Percentiles rank a stretch among this genome's conserved stretches.
These are phyloP conservation scores for Rhodomyrtus tomentosa DNA, from an alignment of 345 rosid genomes.

Conservation along the genomic window DNA sequence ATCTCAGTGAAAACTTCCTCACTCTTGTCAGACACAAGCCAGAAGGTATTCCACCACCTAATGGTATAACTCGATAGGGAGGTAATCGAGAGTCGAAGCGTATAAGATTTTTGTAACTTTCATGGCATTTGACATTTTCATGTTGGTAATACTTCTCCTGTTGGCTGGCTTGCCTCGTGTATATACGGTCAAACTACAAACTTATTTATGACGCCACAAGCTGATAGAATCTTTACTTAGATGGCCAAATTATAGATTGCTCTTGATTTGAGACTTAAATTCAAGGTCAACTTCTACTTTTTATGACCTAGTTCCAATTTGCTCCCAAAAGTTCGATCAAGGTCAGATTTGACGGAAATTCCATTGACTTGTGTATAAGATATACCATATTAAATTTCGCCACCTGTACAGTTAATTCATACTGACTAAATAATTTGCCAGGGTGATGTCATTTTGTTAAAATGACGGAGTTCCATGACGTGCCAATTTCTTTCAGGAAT, in stretches of 20 bases:
- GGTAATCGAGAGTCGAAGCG: neutral
- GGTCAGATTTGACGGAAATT: neutral
- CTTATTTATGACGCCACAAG: neutral
- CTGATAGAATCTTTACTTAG: neutral
- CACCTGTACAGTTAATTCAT: neutral
- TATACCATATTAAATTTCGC: neutral
- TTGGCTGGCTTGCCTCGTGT: neutral
- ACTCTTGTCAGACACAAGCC: neutral
- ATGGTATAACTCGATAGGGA: neutral
- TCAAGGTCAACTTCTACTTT: neutral
- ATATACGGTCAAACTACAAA: neutral
- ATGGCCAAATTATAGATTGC: neutral
- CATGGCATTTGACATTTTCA: neutral
- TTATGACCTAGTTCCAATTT: neutral
- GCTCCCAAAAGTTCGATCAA: neutral
- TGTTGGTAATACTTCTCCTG: neutral
- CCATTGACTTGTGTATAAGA: neutral
- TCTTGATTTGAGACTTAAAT: neutral
- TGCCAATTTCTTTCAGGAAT: neutral
- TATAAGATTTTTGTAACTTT: neutral
- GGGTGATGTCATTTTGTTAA: neutral
- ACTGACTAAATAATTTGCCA: neutral
- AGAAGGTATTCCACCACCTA: neutral
- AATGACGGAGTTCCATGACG: neutral
- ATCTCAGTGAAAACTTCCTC: neutral